Evolutionary conservation across 2,329 filamentous ascomycete species (phyloP).

Genomic region (Erysiphe pulchra): DNA sequence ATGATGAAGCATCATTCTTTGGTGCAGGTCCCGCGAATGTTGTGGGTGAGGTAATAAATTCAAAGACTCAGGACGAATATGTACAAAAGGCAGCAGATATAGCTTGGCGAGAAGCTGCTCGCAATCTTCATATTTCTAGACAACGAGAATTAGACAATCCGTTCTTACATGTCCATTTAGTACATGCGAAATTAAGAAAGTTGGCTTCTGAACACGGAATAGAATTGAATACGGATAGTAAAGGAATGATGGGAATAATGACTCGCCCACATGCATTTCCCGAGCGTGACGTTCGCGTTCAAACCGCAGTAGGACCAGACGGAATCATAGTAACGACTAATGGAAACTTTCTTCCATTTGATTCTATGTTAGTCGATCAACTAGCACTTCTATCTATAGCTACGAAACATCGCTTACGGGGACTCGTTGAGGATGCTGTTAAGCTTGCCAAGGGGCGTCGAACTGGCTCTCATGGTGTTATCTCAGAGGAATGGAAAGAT

Average conservation of each 20-base stretch:
- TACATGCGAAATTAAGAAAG: constrained; percentile 23
- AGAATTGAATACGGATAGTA: constrained; percentile 27
- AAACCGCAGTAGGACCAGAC: constrained; percentile 33
- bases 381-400: constrained; percentile 61
- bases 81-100: constrained; percentile 38
- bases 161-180: constrained; percentile 14
- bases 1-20: constrained; percentile 31
- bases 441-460: constrained; percentile 45
- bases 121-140: constrained; percentile 23
- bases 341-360: constrained; percentile 47
- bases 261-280: constrained; percentile 10
- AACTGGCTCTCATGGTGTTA: constrained; percentile 50
- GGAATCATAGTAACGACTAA: constrained; percentile 34
- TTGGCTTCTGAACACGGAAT: constrained; percentile 32
- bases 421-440: constrained; percentile 53
- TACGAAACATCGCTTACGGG: constrained; percentile 52
- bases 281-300: constrained; percentile 20
- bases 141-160: constrained; percentile 33
- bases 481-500: constrained; percentile 52
- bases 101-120: constrained; percentile 40
- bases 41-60: constrained; percentile 20
- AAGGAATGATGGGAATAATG: constrained; percentile 21
- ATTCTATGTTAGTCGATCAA: constrained; percentile 56
- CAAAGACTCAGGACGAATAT: constrained; percentile 32
- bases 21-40: constrained; percentile 42